Percentiles rank a stretch among this genome's conserved stretches.
phyloP scores from a whole-genome alignment of 805 yeast species.

The Cyberlindnera subsufficiens region DNA sequence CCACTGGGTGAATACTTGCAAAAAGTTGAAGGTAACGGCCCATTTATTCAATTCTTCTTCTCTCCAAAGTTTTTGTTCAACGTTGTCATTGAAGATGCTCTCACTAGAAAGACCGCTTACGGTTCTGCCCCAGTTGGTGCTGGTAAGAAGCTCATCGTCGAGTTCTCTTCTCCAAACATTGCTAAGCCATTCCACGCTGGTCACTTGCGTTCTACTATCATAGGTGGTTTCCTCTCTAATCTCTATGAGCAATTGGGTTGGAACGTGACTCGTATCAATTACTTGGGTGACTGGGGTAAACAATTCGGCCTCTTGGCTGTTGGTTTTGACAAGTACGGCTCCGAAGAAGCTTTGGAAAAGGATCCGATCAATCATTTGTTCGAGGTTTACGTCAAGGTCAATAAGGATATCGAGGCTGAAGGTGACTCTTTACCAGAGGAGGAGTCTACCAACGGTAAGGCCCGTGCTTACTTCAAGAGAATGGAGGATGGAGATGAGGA shows the following conservation, averaged over 20 bases:
- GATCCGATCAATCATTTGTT: constrained; percentile 95
- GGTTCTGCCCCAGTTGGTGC: constrained; percentile 74
- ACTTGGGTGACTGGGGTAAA: constrained; percentile 99
- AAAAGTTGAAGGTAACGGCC: constrained; percentile 78
- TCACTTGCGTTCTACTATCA: constrained; percentile 93
- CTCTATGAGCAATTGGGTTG: constrained; percentile 88
- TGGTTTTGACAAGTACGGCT: constrained; percentile 84
- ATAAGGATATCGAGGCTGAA: constrained; percentile 61
- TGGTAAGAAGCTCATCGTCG: constrained; percentile 69
- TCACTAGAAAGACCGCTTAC: constrained; percentile 51
- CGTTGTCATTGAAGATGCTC: constrained; percentile 63
- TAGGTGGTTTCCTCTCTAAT: constrained; percentile 92
- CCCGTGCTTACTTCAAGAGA: constrained; percentile 77
- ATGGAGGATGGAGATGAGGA: constrained; percentile 93
- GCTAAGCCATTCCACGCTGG: constrained; percentile 99
- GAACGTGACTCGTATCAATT: constrained; percentile 89
- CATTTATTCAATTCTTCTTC: constrained; percentile 87
- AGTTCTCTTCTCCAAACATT: constrained; percentile 95
- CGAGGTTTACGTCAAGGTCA: constrained; percentile 86
- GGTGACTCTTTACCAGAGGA: constrained; percentile 42
- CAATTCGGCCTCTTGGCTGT: constrained; percentile 95
- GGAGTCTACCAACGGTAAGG: constrained; percentile 66
- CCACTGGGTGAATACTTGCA: constrained; percentile 64
- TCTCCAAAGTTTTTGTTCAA: constrained; percentile 59
- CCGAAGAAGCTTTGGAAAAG: constrained; percentile 56